These are phyloP conservation scores for Delitschia confertaspora DNA, from an alignment of 495 filamentous ascomycete species.

Conservation along the genomic window DNA sequence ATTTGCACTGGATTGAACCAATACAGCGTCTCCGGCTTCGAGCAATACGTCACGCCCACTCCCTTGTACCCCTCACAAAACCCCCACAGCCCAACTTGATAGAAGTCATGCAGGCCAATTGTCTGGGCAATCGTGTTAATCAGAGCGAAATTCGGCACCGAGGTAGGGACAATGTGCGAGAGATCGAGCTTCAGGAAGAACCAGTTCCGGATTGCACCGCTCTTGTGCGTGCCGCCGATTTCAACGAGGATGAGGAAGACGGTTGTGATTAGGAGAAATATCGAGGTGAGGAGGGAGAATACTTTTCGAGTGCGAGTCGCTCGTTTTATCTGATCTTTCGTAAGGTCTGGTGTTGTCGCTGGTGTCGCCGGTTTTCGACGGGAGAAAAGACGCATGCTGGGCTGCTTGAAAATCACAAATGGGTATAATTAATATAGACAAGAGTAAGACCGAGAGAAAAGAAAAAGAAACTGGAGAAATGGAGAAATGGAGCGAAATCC, in stretches of 20 bases:
- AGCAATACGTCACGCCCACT: constrained; percentile 66
- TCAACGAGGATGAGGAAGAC: constrained; percentile 71
- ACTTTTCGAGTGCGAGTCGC: constrained; percentile 49
- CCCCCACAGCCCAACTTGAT: constrained; percentile 83
- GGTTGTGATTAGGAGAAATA: constrained; percentile 62
- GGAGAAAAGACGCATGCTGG: constrained; percentile 10
- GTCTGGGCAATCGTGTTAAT: constrained; percentile 86
- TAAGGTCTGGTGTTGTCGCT: constrained; percentile 15
- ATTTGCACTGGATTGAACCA: constrained; percentile 88
- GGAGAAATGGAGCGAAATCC: no score
- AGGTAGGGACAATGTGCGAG: constrained; percentile 69
- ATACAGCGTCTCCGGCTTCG: constrained; percentile 57
- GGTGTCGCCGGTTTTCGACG: not conserved
- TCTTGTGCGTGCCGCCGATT: constrained; percentile 58
- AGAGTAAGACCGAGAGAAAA: constrained; percentile 10
- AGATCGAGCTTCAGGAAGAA: constrained; percentile 81
- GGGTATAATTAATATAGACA: not conserved
- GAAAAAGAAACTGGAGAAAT: constrained; percentile 1
- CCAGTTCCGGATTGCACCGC: constrained; percentile 52
- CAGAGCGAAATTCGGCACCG: constrained; percentile 62
- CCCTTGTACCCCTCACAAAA: constrained; percentile 78
- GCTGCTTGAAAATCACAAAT: not conserved
- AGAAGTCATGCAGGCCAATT: constrained; percentile 87
- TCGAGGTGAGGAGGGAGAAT: constrained; percentile 51
- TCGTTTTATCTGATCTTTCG: constrained; percentile 38